Percentiles rank a stretch among this genome's conserved stretches.
phyloP scores from a whole-genome alignment of 1,284 basidiomycete genomes.

The Boletus semigastroideus region DNA sequence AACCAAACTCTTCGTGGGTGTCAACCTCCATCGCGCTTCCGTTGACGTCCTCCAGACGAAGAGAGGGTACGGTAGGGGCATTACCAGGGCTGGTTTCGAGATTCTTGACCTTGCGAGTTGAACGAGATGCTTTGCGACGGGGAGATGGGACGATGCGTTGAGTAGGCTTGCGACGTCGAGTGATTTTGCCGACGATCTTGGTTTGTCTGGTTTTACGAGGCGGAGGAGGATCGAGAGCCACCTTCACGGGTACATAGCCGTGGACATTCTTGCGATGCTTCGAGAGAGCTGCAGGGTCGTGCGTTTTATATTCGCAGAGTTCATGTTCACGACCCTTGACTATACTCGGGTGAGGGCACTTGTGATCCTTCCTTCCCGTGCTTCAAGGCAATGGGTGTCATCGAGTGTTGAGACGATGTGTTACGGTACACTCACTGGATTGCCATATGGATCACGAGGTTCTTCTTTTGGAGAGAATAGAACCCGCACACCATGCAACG shows the following conservation, averaged over 20 bases:
- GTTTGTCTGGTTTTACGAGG: background rate
- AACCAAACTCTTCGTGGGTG: background rate
- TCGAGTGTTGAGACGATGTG: too few relatives aligned
- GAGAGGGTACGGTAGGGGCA: background rate
- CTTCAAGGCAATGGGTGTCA: conserved; percentile 6
- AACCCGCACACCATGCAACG: conserved; percentile 24
- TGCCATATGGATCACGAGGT: conserved; percentile 21
- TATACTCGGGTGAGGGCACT: conserved; percentile 21
- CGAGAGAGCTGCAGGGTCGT: conserved; percentile 31
- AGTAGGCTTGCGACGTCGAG: background rate
- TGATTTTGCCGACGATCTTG: background rate
- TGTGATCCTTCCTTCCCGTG: conserved; percentile 24
- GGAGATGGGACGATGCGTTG: background rate
- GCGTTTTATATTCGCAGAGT: conserved; percentile 23
- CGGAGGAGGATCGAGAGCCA: background rate
- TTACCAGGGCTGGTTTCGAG: background rate
- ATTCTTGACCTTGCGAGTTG: background rate
- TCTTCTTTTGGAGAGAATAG: conserved; percentile 25
- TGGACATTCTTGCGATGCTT: conserved; percentile 29
- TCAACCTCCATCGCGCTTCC: background rate
- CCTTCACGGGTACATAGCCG: conserved; percentile 22
- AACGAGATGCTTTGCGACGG: conserved; percentile 1
- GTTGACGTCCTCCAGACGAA: background rate
- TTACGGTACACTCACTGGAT: conserved; percentile 19
- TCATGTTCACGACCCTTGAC: background rate